Evolutionary conservation across 2,329 filamentous ascomycete species (phyloP).

Genomic region (Trichoderma simmonsii): DNA sequence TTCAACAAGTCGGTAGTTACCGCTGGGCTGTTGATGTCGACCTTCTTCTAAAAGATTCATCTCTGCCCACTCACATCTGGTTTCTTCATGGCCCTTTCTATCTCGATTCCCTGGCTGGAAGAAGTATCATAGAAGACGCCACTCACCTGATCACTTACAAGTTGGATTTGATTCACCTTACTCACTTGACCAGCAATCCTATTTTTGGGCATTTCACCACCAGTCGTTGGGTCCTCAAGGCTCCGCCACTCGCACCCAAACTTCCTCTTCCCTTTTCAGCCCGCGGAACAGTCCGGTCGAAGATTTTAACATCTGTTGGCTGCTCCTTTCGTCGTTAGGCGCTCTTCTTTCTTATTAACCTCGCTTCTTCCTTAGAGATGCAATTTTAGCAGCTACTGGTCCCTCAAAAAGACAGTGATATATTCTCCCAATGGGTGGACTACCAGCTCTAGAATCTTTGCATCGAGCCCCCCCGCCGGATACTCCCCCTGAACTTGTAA

Average conservation of each 20-base stretch:
- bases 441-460: slow-evolving; percentile 49
- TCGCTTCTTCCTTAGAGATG: slow-evolving; percentile 16
- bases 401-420: not conserved
- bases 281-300: not conserved
- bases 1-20: not conserved
- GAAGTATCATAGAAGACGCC: not conserved
- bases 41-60: not conserved
- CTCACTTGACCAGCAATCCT: not conserved
- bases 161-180: not conserved
- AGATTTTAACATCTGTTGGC: not conserved
- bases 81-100: not conserved
- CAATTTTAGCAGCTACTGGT: not conserved
- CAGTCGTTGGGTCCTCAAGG: not conserved
- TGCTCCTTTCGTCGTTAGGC: not conserved
- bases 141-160: not conserved
- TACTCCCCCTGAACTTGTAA: slow-evolving; percentile 54
- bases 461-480: slow-evolving; percentile 50
- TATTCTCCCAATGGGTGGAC: slow-evolving; percentile 52
- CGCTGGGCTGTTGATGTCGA: not conserved
- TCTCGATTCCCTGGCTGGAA: not conserved
- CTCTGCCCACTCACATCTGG: not conserved
- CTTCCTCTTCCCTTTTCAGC: not conserved
- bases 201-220: not conserved
- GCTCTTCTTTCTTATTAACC: not conserved
- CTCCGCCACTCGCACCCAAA: not conserved